A percentile compares a stretch with the other conserved stretches of the same genome.
These are phyloP conservation scores for Saccharomyces paradoxus DNA, from an alignment of 805 yeast genomes.

Conservation along the genomic window DNA sequence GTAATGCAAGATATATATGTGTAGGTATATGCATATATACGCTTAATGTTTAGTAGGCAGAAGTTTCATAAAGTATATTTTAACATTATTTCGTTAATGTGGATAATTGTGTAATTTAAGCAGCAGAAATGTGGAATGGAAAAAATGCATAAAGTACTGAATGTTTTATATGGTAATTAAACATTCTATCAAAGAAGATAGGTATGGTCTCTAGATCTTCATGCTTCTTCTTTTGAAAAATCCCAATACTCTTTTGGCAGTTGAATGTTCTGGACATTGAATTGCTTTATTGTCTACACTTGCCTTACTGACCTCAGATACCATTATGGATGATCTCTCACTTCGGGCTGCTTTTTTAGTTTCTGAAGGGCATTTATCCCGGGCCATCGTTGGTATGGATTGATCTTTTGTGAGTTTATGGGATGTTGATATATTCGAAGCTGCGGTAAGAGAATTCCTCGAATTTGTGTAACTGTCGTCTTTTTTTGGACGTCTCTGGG, in stretches of 20 bases:
- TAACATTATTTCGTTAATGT: not conserved
- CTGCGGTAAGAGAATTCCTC: not conserved
- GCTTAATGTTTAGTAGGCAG: slow-evolving; percentile 1
- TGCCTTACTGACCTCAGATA: not conserved
- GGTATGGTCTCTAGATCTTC: slow-evolving; percentile 15
- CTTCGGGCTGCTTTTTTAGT: not conserved
- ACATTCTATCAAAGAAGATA: slow-evolving; percentile 1
- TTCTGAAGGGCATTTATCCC: not conserved
- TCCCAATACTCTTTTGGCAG: slow-evolving; percentile 71
- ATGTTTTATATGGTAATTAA: not conserved
- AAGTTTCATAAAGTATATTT: not conserved
- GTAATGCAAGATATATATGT: slow-evolving; percentile 10
- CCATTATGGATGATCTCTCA: not conserved
- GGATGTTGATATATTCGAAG: not conserved
- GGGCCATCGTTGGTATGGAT: not conserved
- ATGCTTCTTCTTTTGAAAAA: slow-evolving; percentile 63
- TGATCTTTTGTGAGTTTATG: not conserved
- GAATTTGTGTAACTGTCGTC: not conserved
- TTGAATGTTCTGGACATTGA: slow-evolving; percentile 36
- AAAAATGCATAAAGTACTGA: not conserved
- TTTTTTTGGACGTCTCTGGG: not conserved
- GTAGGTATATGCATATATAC: slow-evolving; percentile 5
- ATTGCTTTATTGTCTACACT: not conserved
- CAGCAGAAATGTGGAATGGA: not conserved
- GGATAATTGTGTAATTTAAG: not conserved